Conservation (phyloP, 2,329 filamentous ascomycete species). For the Simplicillium aogashimaense region DNA sequence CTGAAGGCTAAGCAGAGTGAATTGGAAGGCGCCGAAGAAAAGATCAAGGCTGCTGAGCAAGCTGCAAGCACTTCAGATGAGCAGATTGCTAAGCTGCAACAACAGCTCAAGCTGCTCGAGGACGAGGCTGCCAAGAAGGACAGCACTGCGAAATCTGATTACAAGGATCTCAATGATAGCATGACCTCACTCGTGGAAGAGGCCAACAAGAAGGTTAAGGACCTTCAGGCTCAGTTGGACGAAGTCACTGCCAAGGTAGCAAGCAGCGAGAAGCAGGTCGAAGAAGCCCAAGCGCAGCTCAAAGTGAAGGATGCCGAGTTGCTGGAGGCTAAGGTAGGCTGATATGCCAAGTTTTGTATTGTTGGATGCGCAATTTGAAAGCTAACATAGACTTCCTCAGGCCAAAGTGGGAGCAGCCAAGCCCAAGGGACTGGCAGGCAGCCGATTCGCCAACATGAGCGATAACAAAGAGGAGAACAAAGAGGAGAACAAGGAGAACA, state of each 20-base stretch:
- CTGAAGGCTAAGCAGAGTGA: conserved; percentile 25
- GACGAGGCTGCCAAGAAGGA: conserved; percentile 38
- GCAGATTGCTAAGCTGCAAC: conserved; percentile 37
- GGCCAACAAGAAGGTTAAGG: conserved; percentile 42
- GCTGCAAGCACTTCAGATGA: conserved; percentile 19
- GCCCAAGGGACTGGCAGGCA: conserved; percentile 42
- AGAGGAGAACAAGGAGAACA: background rate
- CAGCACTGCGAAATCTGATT: conserved; percentile 50
- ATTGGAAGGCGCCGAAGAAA: conserved; percentile 20
- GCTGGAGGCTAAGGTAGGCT: conserved; percentile 46
- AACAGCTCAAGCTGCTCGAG: conserved; percentile 43
- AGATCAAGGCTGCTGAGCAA: conserved; percentile 25
- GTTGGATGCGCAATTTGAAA: background rate
- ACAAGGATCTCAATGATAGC: conserved; percentile 53
- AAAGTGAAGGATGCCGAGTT: conserved; percentile 57
- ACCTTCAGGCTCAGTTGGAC: conserved; percentile 37
- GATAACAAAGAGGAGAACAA: conserved; percentile 16
- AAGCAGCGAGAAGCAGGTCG: conserved; percentile 36
- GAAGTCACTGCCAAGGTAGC: conserved; percentile 32
- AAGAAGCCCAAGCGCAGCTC: conserved; percentile 42
- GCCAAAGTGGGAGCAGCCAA: conserved; percentile 32
- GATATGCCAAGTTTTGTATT: too few species aligned
- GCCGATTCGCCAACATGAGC: conserved; percentile 38
- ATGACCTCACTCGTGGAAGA: conserved; percentile 52
- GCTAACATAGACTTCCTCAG: conserved; percentile 20